A percentile compares a stretch with the other conserved stretches of the same genome.
Conservation (phyloP, 2,329 filamentous ascomycete species). For the Fusarium longipes region DNA sequence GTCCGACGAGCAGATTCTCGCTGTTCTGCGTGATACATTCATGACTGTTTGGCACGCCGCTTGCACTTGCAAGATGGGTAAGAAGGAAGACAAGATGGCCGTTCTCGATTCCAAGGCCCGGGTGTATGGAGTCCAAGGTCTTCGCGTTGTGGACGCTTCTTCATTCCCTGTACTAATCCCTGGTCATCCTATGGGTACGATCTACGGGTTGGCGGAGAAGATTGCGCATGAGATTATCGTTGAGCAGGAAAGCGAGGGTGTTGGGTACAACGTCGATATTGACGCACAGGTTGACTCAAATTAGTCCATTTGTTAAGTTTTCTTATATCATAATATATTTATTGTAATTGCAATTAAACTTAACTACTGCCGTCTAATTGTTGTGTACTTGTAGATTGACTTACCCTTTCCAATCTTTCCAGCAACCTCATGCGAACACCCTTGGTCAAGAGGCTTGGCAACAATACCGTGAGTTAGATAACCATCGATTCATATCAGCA, state of each 20-base stretch:
- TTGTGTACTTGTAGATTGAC: background rate
- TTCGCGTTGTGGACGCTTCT: constrained; percentile 34
- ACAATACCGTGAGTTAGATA: too few relatives aligned
- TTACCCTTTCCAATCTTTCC: too few relatives aligned
- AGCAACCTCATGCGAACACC: too few relatives aligned
- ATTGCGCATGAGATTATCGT: constrained; percentile 30
- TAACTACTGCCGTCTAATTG: background rate
- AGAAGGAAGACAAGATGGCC: constrained; percentile 27
- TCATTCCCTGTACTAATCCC: constrained; percentile 30
- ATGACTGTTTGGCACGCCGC: constrained; percentile 42
- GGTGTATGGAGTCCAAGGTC: constrained; percentile 30
- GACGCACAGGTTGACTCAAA: background rate
- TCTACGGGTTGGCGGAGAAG: constrained; percentile 37
- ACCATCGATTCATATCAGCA: too few relatives aligned
- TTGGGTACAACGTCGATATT: background rate
- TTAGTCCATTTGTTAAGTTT: background rate
- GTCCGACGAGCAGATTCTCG: constrained; percentile 57
- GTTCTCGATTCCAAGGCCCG: constrained; percentile 34
- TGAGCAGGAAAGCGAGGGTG: background rate
- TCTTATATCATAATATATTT: background rate
- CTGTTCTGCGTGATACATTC: constrained; percentile 43
- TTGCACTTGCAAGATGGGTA: constrained; percentile 41
- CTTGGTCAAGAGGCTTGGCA: too few relatives aligned
- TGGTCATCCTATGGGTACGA: constrained; percentile 31
- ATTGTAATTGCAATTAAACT: background rate